Evolutionary conservation across 73 alveolate genomes (phyloP).

Genomic region (Stentor roeselii): DNA sequence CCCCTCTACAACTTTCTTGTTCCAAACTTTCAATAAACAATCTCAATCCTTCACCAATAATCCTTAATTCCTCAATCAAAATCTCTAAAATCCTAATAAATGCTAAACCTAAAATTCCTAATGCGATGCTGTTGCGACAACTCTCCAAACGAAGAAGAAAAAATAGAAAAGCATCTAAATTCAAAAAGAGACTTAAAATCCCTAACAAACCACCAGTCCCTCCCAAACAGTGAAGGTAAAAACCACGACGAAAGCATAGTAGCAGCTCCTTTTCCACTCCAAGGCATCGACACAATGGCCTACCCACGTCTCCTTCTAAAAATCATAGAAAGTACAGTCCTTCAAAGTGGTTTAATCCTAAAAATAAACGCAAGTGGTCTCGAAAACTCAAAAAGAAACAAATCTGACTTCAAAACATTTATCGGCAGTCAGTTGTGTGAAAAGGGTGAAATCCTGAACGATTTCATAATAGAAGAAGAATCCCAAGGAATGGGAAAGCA

Average conservation of each 20-base stretch:
- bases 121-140: not conserved
- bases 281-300: not conserved
- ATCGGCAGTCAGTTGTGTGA: constrained; percentile 31
- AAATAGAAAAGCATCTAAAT: not conserved
- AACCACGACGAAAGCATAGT: not conserved
- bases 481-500: constrained; percentile 64
- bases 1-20: not conserved
- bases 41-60: no score
- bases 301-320: constrained; percentile 3
- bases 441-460: constrained; percentile 25
- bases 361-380: constrained; percentile 52
- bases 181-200: not conserved
- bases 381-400: constrained; percentile 34
- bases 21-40: not conserved
- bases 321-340: constrained; percentile 42
- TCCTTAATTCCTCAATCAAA: no score
- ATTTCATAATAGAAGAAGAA: constrained; percentile 36
- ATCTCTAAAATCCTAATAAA: no score
- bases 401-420: constrained; percentile 36
- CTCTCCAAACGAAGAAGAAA: not conserved
- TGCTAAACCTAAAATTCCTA: not conserved
- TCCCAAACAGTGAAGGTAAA: not conserved
- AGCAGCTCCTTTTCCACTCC: not conserved
- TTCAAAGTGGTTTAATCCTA: constrained; percentile 30
- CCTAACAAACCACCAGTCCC: not conserved